A percentile compares a stretch with the other conserved stretches of the same genome.
These are phyloP conservation scores for Kwoniella shandongensis DNA, from an alignment of 768 basidiomycete species.

Conservation along the genomic window DNA sequence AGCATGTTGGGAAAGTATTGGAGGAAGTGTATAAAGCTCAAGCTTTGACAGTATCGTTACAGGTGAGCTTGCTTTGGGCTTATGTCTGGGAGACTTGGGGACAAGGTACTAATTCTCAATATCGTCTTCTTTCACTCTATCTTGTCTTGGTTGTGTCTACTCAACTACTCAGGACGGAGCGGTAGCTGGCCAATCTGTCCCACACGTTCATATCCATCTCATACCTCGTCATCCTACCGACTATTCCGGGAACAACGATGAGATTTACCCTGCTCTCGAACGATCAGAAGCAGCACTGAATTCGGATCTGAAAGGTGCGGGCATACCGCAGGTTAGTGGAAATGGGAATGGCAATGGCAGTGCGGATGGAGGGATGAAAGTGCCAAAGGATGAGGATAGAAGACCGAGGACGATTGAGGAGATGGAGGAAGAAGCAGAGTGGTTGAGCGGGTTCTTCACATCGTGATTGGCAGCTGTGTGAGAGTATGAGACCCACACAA, in stretches of 20 bases:
- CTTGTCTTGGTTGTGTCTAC: too few relatives aligned
- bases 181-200: conserved; percentile 79
- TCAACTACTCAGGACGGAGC: conserved; percentile 67
- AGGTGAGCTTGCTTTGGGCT: too few relatives aligned
- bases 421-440: conserved; percentile 75
- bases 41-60: conserved; percentile 81
- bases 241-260: conserved; percentile 55
- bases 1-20: conserved; percentile 73
- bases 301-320: conserved; percentile 48
- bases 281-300: conserved; percentile 40
- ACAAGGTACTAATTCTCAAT: neutral
- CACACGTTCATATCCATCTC: conserved; percentile 95
- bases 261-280: conserved; percentile 69
- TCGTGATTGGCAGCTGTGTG: too few relatives aligned
- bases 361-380: neutral
- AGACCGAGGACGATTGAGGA: conserved; percentile 66
- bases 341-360: conserved; percentile 2
- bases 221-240: conserved; percentile 70
- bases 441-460: conserved; percentile 67
- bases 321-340: conserved; percentile 1
- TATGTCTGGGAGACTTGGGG: too few relatives aligned
- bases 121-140: neutral
- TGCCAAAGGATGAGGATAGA: conserved; percentile 61
- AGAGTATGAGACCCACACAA: too few relatives aligned
- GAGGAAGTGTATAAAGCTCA: conserved; percentile 81